A percentile compares a stretch with the other conserved stretches of the same genome.
phyloP scores from a whole-genome alignment of 1,284 basidiomycete species.

The Puccinia brachypodii region DNA sequence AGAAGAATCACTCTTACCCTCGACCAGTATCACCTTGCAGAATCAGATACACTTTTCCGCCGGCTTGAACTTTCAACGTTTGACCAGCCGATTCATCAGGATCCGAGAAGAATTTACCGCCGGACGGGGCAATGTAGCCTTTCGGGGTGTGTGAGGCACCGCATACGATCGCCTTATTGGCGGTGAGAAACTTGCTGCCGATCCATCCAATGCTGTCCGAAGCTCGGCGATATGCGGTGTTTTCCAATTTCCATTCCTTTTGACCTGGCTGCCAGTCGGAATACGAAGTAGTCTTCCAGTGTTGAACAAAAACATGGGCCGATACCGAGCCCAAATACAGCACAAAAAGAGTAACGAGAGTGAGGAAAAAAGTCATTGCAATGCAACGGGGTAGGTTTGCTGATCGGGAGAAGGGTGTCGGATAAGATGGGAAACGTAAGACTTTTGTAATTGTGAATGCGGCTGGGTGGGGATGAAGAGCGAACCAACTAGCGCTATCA shows the following conservation, averaged over 20 bases:
- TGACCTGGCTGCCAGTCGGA: slow-evolving; percentile 28
- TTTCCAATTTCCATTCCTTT: slow-evolving; percentile 19
- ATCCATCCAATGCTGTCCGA: slow-evolving; percentile 41
- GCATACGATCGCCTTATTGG: slow-evolving; percentile 33
- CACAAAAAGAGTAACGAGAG: not conserved
- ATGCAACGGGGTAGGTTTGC: not conserved
- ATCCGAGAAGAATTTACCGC: slow-evolving; percentile 30
- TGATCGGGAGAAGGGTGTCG: not conserved
- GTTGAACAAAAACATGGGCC: slow-evolving; percentile 32
- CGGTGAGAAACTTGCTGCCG: slow-evolving; percentile 39
- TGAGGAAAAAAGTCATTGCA: not conserved
- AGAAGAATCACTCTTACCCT: slow-evolving; percentile 21
- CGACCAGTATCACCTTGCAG: slow-evolving; percentile 29
- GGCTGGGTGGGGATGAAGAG: not conserved
- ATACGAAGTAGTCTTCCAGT: slow-evolving; percentile 26
- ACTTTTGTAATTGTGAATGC: not conserved
- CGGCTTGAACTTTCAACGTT: slow-evolving; percentile 37
- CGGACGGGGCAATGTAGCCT: slow-evolving; percentile 18
- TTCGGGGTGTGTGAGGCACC: slow-evolving; percentile 35
- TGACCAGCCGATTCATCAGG: slow-evolving; percentile 18
- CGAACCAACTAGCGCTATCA: not conserved
- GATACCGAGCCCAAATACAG: not conserved
- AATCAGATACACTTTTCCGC: slow-evolving; percentile 31
- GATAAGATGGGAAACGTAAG: not conserved
- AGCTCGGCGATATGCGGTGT: slow-evolving; percentile 39